phyloP scores from a whole-genome alignment of 306 rosid genomes.

The Ceratonia siliqua region DNA sequence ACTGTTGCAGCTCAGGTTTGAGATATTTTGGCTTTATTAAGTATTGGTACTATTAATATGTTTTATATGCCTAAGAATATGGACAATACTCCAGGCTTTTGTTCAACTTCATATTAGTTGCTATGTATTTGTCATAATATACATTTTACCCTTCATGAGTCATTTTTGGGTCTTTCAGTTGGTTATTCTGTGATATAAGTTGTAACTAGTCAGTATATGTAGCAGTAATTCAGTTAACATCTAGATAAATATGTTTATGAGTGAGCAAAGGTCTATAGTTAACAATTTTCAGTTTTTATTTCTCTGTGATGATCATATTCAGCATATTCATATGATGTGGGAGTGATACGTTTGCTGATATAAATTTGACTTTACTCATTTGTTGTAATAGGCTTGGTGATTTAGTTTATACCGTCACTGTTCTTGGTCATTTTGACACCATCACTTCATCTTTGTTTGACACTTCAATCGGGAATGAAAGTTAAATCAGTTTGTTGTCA shows the following conservation, averaged over 20 bases:
- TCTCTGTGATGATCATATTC: neutral
- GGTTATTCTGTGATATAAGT: neutral
- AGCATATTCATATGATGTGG: neutral
- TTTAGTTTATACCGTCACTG: neutral
- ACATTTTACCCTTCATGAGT: neutral
- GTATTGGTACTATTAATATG: no score
- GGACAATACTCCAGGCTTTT: neutral
- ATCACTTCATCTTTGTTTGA: slow-evolving; percentile 19
- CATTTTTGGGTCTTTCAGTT: neutral
- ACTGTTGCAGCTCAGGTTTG: slow-evolving; percentile 98
- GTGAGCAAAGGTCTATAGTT: no score
- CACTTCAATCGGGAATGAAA: neutral
- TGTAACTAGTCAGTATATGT: neutral
- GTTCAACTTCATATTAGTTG: neutral
- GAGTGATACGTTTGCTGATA: neutral
- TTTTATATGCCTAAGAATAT: neutral
- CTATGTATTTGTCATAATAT: neutral
- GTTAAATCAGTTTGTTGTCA: neutral
- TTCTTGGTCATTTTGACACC: neutral
- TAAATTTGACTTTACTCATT: neutral
- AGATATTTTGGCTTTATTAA: neutral
- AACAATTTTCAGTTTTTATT: neutral
- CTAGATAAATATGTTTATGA: neutral
- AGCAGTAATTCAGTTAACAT: neutral
- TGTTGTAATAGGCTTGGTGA: neutral